Evolutionary conservation across 2,329 filamentous ascomycete species (phyloP).

Genomic region (Clarireedia homoeocarpa): DNA sequence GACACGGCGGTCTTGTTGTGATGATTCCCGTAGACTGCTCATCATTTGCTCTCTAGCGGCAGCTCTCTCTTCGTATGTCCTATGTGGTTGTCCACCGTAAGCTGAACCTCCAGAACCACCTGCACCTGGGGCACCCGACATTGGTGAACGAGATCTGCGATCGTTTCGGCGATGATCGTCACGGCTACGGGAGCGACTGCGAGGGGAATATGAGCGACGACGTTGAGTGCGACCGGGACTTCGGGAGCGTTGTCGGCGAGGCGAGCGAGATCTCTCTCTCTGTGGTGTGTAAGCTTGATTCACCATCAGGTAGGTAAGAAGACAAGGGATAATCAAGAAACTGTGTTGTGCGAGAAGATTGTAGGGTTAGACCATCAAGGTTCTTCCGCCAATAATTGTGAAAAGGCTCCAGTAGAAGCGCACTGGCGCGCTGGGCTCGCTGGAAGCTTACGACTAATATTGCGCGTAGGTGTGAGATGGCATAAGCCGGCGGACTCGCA

Average conservation of each 20-base stretch:
- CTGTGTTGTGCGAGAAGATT: background rate
- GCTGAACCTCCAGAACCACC: slow-evolving; percentile 60
- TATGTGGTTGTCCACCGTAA: slow-evolving; percentile 59
- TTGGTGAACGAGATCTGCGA: slow-evolving; percentile 77
- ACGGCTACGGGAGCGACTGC: slow-evolving; percentile 70
- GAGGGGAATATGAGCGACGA: slow-evolving; percentile 71
- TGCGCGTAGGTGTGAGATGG: slow-evolving; percentile 6
- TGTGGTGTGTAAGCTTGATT: slow-evolving; percentile 37
- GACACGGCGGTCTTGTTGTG: slow-evolving; percentile 97
- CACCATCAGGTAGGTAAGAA: slow-evolving; percentile 12
- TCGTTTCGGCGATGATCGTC: slow-evolving; percentile 69
- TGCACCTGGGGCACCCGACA: slow-evolving; percentile 60
- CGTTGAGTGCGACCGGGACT: slow-evolving; percentile 55
- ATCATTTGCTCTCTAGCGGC: slow-evolving; percentile 92
- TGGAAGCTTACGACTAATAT: slow-evolving; percentile 8
- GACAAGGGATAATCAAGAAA: slow-evolving; percentile 19
- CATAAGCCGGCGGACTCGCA: background rate
- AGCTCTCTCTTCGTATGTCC: slow-evolving; percentile 76
- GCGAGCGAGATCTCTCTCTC: slow-evolving; percentile 82
- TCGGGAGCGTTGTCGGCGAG: slow-evolving; percentile 58
- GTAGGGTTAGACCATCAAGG: slow-evolving; percentile 14
- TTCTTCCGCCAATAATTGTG: slow-evolving; percentile 10
- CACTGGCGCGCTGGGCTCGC: slow-evolving; percentile 5
- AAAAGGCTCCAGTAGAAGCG: slow-evolving; percentile 7
- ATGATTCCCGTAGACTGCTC: slow-evolving; percentile 85